Conservation (phyloP, 1,284 basidiomycete genomes). For the Heterobasidion irregulare region DNA sequence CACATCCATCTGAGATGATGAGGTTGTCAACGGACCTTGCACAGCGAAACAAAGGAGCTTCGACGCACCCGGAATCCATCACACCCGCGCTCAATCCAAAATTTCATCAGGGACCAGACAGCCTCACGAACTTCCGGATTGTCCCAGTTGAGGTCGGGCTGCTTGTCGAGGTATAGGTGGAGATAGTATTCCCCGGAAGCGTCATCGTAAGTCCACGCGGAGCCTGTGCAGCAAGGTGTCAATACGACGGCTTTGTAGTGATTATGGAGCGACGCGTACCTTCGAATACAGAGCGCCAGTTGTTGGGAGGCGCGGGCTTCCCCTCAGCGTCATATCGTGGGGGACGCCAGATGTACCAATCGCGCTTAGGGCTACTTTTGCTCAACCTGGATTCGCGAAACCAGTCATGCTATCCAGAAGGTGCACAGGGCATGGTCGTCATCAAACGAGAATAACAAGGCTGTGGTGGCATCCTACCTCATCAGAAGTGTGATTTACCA, state of each 20-base stretch:
- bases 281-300: constrained; percentile 67
- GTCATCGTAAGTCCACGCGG: constrained; percentile 70
- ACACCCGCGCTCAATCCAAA: constrained; percentile 70
- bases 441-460: not conserved
- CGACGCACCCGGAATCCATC: constrained; percentile 59
- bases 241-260: not conserved
- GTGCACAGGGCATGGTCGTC: constrained; percentile 14
- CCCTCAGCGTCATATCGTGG: constrained; percentile 48
- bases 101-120: constrained; percentile 59
- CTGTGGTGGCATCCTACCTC: constrained; percentile 28
- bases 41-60: not conserved
- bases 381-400: constrained; percentile 58
- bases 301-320: constrained; percentile 55
- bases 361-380: constrained; percentile 51
- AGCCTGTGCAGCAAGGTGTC: constrained; percentile 29
- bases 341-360: constrained; percentile 74
- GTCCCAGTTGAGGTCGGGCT: constrained; percentile 80
- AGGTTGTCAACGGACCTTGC: not conserved
- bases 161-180: constrained; percentile 61
- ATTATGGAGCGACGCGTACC: constrained; percentile 24
- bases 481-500: constrained; percentile 76
- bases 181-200: constrained; percentile 67
- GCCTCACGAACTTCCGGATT: constrained; percentile 55
- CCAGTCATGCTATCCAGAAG: constrained; percentile 49
- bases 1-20: constrained; percentile 46